phyloP scores from a whole-genome alignment of 495 filamentous ascomycete species.

The Neurospora sp. region DNA sequence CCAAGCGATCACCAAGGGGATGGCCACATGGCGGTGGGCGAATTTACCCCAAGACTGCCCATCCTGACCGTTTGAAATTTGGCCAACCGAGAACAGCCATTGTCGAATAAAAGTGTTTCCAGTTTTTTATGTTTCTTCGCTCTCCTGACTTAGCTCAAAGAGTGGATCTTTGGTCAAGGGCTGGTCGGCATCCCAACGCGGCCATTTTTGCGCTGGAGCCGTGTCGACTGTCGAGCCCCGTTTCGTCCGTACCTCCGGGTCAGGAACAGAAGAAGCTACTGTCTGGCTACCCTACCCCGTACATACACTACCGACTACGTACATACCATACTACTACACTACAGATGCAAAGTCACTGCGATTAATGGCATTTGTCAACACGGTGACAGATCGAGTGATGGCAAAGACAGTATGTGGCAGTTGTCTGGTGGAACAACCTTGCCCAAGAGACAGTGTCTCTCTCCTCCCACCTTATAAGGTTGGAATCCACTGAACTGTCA shows the following conservation, averaged over 20 bases:
- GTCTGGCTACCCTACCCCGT: neutral
- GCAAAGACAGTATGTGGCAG: neutral
- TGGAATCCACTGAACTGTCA: neutral
- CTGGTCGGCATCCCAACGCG: neutral
- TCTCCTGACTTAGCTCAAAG: neutral
- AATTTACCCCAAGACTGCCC: neutral
- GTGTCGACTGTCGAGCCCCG: neutral
- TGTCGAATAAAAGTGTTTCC: neutral
- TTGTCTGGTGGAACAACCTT: neutral
- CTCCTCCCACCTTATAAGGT: neutral
- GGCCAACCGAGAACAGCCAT: neutral
- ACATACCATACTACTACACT: neutral
- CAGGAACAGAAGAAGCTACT: neutral
- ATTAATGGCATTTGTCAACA: neutral
- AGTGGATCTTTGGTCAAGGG: neutral
- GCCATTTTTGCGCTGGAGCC: neutral
- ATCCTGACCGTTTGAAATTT: neutral
- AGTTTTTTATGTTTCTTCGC: neutral
- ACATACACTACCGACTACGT: neutral
- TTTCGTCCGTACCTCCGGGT: neutral
- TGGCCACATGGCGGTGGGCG: neutral
- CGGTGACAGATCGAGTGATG: neutral
- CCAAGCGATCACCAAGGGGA: neutral
- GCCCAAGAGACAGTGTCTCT: neutral
- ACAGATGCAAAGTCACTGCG: neutral